Conservation (phyloP, 495 filamentous ascomycete species). For the Bacidia gigantensis region DNA sequence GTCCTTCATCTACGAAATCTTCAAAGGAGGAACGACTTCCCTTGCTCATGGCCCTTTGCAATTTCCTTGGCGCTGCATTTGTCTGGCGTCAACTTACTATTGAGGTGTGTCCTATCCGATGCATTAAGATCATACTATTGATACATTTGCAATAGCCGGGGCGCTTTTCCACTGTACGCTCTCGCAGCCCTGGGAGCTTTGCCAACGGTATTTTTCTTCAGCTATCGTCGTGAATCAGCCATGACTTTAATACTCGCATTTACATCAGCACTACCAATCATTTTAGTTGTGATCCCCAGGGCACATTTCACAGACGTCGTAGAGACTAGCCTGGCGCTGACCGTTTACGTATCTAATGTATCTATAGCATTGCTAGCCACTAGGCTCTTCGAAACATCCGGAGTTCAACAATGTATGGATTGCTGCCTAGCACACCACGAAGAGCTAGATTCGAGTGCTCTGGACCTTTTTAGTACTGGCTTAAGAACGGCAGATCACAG, state of each 20-base stretch:
- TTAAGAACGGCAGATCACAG: background rate
- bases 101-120: slow-evolving; percentile 5
- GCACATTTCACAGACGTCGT: background rate
- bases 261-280: background rate
- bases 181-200: slow-evolving; percentile 5
- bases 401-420: too few species aligned
- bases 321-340: background rate
- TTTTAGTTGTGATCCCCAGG: background rate
- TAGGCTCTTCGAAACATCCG: too few species aligned
- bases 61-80: background rate
- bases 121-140: background rate
- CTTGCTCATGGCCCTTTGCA: background rate
- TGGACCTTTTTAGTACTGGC: background rate
- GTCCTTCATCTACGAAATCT: background rate
- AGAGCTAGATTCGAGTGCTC: background rate
- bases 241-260: background rate
- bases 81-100: slow-evolving; percentile 5
- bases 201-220: slow-evolving; percentile 6
- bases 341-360: slow-evolving; percentile 4
- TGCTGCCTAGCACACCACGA: too few species aligned
- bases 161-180: slow-evolving; percentile 5
- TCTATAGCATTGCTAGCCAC: too few species aligned
- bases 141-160: slow-evolving; percentile 5
- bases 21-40: background rate
- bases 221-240: background rate